A percentile compares a stretch with the other conserved stretches of the same genome.
These are phyloP conservation scores for Flaveria ramosissima DNA, from an alignment of 129 eudicot species.

Conservation along the genomic window DNA sequence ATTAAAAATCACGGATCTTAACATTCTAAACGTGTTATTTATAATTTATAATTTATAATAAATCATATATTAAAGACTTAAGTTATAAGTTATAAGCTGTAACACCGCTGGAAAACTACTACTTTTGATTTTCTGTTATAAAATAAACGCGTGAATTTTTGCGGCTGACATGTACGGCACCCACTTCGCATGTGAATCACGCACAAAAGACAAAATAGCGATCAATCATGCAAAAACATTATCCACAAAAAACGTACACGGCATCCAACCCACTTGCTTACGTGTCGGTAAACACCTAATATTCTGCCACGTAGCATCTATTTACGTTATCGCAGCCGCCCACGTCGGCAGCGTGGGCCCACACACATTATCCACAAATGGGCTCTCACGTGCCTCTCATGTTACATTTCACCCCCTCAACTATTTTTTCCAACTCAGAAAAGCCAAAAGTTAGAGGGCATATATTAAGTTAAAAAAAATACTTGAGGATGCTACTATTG, in stretches of 20 bases:
- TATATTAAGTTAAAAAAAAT: too few relatives aligned
- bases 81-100: not conserved
- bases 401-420: not conserved
- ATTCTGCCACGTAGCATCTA: conserved; percentile 25
- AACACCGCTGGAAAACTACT: not conserved
- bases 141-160: conserved; percentile 1
- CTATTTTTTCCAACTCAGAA: not conserved
- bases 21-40: too few relatives aligned
- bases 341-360: conserved; percentile 28
- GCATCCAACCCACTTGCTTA: conserved; percentile 37
- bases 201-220: conserved; percentile 32
- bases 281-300: conserved; percentile 18
- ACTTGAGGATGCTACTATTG: too few relatives aligned
- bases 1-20: too few relatives aligned
- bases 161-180: conserved; percentile 17
- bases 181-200: not conserved
- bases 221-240: conserved; percentile 38
- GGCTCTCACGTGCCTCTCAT: not conserved
- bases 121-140: not conserved
- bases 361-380: conserved; percentile 34
- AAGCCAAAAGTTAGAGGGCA: too few relatives aligned
- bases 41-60: too few relatives aligned
- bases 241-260: conserved; percentile 40
- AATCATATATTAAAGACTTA: too few relatives aligned
- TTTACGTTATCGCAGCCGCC: conserved; percentile 31